Evolutionary conservation across 2,329 filamentous ascomycete genomes (phyloP).

Genomic region (Fusarium sp.): DNA sequence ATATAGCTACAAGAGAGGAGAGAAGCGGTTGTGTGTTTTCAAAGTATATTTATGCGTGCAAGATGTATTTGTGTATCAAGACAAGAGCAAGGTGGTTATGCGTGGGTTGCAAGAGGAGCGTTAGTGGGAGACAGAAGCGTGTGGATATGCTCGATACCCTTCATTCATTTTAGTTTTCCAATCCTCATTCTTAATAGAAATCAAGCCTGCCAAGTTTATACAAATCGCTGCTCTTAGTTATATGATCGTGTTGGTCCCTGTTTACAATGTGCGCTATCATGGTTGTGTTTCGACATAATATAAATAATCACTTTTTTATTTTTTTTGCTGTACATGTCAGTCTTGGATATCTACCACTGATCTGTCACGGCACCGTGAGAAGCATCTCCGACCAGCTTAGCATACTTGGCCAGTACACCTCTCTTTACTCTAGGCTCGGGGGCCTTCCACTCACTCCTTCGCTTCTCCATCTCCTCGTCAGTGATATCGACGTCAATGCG

Average conservation of each 20-base stretch:
- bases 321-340: background rate
- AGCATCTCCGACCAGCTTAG: constrained; percentile 85
- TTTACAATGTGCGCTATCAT: background rate
- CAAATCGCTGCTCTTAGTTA: background rate
- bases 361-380: constrained; percentile 93
- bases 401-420: constrained; percentile 91
- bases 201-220: constrained; percentile 27
- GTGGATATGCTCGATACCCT: constrained; percentile 44
- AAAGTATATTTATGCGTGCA: constrained; percentile 10
- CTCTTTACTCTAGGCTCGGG: constrained; percentile 79
- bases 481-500: constrained; percentile 74
- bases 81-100: constrained; percentile 17
- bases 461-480: constrained; percentile 73
- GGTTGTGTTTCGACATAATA: no score
- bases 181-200: constrained; percentile 38
- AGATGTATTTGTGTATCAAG: constrained; percentile 18
- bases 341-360: constrained; percentile 40
- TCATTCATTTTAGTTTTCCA: constrained; percentile 39
- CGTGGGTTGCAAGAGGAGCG: constrained; percentile 14
- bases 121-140: constrained; percentile 27
- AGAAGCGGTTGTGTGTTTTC: background rate
- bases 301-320: background rate
- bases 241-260: background rate
- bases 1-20: background rate
- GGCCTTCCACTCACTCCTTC: constrained; percentile 73